These are phyloP conservation scores for Sextonia rubra DNA, from an alignment of 164 flowering plant species.

Conservation along the genomic window DNA sequence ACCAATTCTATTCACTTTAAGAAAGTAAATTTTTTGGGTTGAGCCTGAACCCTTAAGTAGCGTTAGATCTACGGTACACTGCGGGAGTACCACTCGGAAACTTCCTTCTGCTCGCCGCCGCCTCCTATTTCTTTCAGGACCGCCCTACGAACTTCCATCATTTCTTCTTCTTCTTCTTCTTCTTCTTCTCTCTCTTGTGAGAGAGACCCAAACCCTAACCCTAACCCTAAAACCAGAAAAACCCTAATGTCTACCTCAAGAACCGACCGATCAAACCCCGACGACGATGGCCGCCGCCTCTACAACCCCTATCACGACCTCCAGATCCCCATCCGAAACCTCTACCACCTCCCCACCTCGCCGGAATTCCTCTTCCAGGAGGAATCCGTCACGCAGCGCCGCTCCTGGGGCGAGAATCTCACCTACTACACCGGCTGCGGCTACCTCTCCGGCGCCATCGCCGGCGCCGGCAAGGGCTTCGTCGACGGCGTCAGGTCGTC, in stretches of 20 bases:
- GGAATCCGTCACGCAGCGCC: slow-evolving; percentile 59
- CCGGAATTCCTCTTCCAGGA: slow-evolving; percentile 87
- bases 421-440: slow-evolving; percentile 86
- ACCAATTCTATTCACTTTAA: no score
- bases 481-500: slow-evolving; percentile 44
- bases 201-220: not conserved
- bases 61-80: no score
- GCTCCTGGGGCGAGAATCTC: slow-evolving; percentile 90
- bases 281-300: slow-evolving; percentile 29
- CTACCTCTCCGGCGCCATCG: slow-evolving; percentile 55
- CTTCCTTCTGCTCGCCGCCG: no score
- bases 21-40: no score
- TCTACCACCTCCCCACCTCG: slow-evolving; percentile 74
- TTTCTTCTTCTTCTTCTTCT: no score
- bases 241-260: not conserved
- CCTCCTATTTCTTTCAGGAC: no score
- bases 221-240: not conserved
- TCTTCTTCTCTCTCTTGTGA: not conserved
- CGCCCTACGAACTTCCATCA: no score
- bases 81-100: no score
- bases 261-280: not conserved
- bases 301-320: slow-evolving; percentile 82
- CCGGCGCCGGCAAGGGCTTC: slow-evolving; percentile 61
- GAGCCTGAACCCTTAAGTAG: no score
- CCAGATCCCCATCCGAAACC: slow-evolving; percentile 39